Base-by-base conservation (phyloP, 2,329 filamentous ascomycete genomes). In the Onygena corvina region DNA sequence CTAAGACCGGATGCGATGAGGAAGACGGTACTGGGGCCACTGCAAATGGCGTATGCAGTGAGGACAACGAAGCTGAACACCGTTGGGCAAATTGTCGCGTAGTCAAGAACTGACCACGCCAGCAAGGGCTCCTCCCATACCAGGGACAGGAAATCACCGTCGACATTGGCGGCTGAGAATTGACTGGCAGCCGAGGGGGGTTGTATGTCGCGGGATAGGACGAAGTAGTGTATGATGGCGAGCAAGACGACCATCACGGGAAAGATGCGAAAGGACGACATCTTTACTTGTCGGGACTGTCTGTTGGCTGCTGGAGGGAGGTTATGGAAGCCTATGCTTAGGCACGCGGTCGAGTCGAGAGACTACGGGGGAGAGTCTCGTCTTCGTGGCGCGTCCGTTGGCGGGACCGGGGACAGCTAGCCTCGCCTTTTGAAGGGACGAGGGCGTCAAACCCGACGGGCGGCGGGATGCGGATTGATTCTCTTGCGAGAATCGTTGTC, bases 61-160 rank as follows among this genome's bases (percentile, higher is more conserved):
- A 33, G 25, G 29, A 46, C 42, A 25, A 46, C 11, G 29, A 21
- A 35, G 30, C 12, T 46, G 38, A 53, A 53, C 8, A 48, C 21
- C 30, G 35, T 27, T 48, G 49, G 51, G 27, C 44, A 38, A 2
- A 53, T 12, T 25, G 45, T 46, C 48, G 47, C 51, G 23, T 47
- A 46, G 44, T 50, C 45, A 11, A 48, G 12, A 33, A 42, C 8
- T 20, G 45, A 33, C 48, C 48, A 48, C 16, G 34, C 23, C 7
- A 30, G 27, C 11, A 40, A 18, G 14, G 45, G 48, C 3, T 25
- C 34, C 34, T 53, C n/a, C 45, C 44, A 48, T 18, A 20, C 11
- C 29, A 44, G 34, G 8, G 33, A 27, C 36, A 40, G 36, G 20
- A 40, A 21, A 21, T 40, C 16, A 21, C 25, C 25, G 20, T 40